phyloP scores from a whole-genome alignment of 345 rosid genomes.

The Theobroma cacao region DNA sequence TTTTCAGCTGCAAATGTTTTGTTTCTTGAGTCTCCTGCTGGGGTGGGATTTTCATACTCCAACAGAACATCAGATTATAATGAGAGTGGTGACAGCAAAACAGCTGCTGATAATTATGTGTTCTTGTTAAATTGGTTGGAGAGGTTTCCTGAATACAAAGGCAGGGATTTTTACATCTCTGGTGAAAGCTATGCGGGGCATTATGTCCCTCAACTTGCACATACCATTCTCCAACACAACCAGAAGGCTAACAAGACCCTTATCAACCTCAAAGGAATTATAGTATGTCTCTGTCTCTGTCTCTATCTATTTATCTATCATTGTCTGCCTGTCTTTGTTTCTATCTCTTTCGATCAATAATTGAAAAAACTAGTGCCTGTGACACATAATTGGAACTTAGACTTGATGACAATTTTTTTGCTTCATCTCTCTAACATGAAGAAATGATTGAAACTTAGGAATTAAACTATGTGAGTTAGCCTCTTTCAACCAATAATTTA shows the following conservation, averaged over 20 bases:
- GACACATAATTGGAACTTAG: not conserved
- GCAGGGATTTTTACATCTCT: conserved; percentile 64
- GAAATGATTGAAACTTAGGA: conserved; percentile 14
- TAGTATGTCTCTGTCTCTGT: conserved; percentile 27
- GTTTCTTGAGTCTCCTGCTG: conserved; percentile 87
- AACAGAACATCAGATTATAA: conserved; percentile 57
- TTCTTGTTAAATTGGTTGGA: conserved; percentile 77
- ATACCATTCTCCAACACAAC: conserved; percentile 53
- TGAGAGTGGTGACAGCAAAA: conserved; percentile 50
- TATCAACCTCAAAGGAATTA: conserved; percentile 80
- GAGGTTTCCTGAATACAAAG: conserved; percentile 79
- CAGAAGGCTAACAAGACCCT: conserved; percentile 34
- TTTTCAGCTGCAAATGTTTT: conserved; percentile 62
- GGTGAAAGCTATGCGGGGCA: conserved; percentile 96
- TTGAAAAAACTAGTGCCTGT: not conserved
- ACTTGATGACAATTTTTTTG: not conserved
- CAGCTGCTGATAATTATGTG: conserved; percentile 63
- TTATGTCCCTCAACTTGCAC: conserved; percentile 82
- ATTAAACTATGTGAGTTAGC: not conserved
- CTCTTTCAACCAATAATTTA: too few species aligned
- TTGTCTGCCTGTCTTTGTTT: not conserved
- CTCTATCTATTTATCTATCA: not conserved
- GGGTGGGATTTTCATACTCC: conserved; percentile 87
- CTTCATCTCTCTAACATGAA: not conserved
- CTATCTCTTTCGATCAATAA: not conserved